Evolutionary conservation across 371 early-diverging fungal species (phyloP).

Genomic region (Phascolomyces articulosus): DNA sequence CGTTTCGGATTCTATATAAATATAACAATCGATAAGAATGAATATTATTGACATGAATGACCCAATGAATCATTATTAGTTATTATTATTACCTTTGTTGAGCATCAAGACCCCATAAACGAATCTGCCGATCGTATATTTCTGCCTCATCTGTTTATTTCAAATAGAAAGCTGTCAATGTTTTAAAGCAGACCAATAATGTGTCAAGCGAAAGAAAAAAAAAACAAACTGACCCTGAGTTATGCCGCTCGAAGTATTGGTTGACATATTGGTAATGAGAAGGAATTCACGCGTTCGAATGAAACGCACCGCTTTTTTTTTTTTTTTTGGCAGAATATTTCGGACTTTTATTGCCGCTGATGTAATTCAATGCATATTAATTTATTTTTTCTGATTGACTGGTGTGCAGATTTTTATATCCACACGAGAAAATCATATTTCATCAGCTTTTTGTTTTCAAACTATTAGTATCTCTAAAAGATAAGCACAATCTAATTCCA

Average conservation of each 20-base stretch:
- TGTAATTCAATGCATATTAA: too few relatives aligned
- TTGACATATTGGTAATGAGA: neutral
- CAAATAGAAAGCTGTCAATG: neutral
- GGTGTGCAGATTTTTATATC: too few relatives aligned
- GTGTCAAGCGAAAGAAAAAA: too few relatives aligned
- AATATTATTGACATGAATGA: too few relatives aligned
- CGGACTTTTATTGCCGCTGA: neutral
- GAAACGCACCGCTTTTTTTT: too few relatives aligned
- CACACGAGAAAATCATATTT: too few relatives aligned
- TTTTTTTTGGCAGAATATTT: too few relatives aligned
- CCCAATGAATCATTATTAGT: neutral
- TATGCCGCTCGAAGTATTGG: constrained; percentile 1
- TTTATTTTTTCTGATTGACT: too few relatives aligned
- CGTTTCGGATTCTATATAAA: constrained; percentile 71
- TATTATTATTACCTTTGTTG: constrained; percentile 68
- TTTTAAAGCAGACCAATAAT: neutral
- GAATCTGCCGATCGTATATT: constrained; percentile 94
- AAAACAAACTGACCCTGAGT: constrained; percentile 4
- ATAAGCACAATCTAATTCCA: too few relatives aligned
- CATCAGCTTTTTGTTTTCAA: too few relatives aligned
- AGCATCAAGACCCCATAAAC: constrained; percentile 94
- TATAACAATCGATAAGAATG: neutral
- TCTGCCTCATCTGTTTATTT: constrained; percentile 76
- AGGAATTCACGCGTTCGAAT: too few relatives aligned
- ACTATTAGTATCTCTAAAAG: too few relatives aligned